These are phyloP conservation scores for Candida dajiaensis DNA, from an alignment of 805 yeast genomes.

Conservation along the genomic window DNA sequence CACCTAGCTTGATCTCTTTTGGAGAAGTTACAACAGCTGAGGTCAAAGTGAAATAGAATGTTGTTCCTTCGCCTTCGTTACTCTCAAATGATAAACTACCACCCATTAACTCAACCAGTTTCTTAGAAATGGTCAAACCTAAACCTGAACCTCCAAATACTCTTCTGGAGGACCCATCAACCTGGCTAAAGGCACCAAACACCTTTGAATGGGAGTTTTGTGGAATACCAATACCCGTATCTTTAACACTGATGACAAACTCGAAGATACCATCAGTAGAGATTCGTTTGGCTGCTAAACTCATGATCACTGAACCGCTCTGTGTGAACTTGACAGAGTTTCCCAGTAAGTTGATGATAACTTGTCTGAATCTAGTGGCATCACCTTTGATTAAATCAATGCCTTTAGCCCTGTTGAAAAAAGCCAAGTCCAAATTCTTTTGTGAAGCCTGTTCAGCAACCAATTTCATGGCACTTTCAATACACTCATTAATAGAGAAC, in stretches of 20 bases:
- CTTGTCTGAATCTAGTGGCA: slow-evolving; percentile 78
- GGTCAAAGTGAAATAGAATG: slow-evolving; percentile 70
- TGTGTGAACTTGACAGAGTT: slow-evolving; percentile 84
- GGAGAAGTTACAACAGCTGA: neutral
- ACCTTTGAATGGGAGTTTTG: slow-evolving; percentile 76
- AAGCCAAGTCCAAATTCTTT: slow-evolving; percentile 69
- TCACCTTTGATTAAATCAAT: slow-evolving; percentile 81
- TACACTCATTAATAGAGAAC: slow-evolving; percentile 76
- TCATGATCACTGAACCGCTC: slow-evolving; percentile 70
- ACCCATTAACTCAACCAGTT: slow-evolving; percentile 81
- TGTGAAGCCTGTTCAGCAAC: slow-evolving; percentile 84
- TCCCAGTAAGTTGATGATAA: slow-evolving; percentile 75
- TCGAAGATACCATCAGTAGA: slow-evolving; percentile 31
- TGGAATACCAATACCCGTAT: slow-evolving; percentile 85
- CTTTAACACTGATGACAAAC: slow-evolving; percentile 75
- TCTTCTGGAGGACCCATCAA: slow-evolving; percentile 87
- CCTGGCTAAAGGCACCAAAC: slow-evolving; percentile 86
- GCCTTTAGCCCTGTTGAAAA: slow-evolving; percentile 72
- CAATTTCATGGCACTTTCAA: slow-evolving; percentile 81
- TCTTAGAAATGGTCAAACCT: slow-evolving; percentile 81
- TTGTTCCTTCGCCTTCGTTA: slow-evolving; percentile 71
- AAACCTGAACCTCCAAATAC: slow-evolving; percentile 89
- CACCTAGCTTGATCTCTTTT: neutral
- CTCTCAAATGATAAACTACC: slow-evolving; percentile 86
- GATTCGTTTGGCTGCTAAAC: slow-evolving; percentile 45